phyloP scores from a whole-genome alignment of 257 asterid species.

The Cinchona pubescens region DNA sequence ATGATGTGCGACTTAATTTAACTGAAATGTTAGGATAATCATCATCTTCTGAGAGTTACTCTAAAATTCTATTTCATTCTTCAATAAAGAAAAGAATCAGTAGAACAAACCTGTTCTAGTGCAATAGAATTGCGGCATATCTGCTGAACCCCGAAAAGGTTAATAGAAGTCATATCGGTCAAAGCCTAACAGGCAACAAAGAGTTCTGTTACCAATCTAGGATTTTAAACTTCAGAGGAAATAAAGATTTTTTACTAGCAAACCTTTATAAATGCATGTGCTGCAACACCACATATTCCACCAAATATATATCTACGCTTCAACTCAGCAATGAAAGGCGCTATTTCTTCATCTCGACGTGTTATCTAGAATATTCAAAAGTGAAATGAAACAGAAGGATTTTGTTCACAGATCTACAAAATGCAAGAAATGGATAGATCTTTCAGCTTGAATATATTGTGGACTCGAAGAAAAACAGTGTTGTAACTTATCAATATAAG shows the following conservation, averaged over 20 bases:
- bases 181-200: constrained; percentile 58
- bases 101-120: constrained; percentile 71
- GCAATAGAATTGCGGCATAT: constrained; percentile 98
- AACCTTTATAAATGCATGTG: constrained; percentile 80
- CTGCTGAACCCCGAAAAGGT: constrained; percentile 98
- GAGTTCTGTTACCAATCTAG: constrained; percentile 19
- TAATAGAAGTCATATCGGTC: constrained; percentile 85
- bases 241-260: constrained; percentile 10
- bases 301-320: constrained; percentile 94
- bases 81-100: constrained; percentile 1
- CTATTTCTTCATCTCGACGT: constrained; percentile 96
- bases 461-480: neutral
- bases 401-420: no score
- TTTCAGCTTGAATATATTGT: neutral
- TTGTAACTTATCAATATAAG: neutral
- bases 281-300: constrained; percentile 83
- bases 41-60: neutral
- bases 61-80: neutral
- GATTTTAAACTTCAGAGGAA: constrained; percentile 1
- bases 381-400: neutral
- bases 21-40: neutral
- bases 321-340: constrained; percentile 75
- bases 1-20: neutral
- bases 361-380: constrained; percentile 53
- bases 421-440: constrained; percentile 4